Percentiles rank a stretch among this genome's conserved stretches.
These are phyloP conservation scores for Erodium maritimum DNA, from an alignment of 345 rosid genomes.

Conservation along the genomic window DNA sequence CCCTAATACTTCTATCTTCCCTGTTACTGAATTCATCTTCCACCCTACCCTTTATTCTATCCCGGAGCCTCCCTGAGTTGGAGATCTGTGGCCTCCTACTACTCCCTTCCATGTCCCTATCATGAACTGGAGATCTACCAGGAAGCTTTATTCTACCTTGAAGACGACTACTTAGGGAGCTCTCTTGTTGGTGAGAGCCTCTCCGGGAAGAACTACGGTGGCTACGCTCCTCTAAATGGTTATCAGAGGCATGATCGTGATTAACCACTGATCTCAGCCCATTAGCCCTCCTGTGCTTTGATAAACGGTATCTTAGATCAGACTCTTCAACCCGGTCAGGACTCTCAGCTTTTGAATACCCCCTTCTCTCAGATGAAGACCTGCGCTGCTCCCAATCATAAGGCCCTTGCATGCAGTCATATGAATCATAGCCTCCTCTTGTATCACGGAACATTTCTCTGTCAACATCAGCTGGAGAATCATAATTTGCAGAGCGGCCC, in stretches of 20 bases:
- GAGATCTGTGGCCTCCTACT: constrained; percentile 24
- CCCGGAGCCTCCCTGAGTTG: constrained; percentile 43
- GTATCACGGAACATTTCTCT: constrained; percentile 30
- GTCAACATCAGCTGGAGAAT: constrained; percentile 32
- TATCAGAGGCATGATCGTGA: constrained; percentile 36
- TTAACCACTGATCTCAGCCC: constrained; percentile 60
- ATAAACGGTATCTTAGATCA: constrained; percentile 62
- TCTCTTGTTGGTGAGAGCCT: constrained; percentile 33
- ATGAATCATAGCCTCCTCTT: constrained; percentile 36
- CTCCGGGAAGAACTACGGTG: constrained; percentile 33
- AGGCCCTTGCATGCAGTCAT: constrained; percentile 41
- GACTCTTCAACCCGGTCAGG: constrained; percentile 37
- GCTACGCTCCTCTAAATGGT: constrained; percentile 30
- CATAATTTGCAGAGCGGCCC: constrained; percentile 32
- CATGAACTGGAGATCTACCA: constrained; percentile 29
- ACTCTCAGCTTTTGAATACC: constrained; percentile 29
- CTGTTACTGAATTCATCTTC: constrained; percentile 27
- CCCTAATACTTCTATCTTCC: constrained; percentile 29
- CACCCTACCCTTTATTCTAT: constrained; percentile 46
- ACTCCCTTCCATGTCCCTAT: constrained; percentile 42
- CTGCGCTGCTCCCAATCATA: constrained; percentile 46
- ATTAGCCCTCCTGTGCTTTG: constrained; percentile 50
- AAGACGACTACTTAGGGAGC: constrained; percentile 47
- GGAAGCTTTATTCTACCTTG: constrained; percentile 80
- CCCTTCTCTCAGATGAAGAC: constrained; percentile 49